These are phyloP conservation scores for Penicillium longicatenatum DNA, from an alignment of 495 filamentous ascomycete species.

Conservation along the genomic window DNA sequence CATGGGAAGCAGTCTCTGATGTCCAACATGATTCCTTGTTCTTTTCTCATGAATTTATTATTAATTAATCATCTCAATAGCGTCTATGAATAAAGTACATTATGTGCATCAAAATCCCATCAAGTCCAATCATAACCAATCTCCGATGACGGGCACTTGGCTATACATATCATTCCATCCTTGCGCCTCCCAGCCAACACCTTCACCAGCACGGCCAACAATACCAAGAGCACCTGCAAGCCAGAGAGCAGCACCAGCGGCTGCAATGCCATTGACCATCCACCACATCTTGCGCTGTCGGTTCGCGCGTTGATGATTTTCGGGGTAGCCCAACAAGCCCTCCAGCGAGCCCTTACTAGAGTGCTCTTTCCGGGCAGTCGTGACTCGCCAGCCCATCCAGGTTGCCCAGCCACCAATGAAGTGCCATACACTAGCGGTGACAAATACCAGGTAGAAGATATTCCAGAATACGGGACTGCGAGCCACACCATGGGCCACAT, in stretches of 20 bases:
- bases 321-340: constrained; percentile 38
- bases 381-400: constrained; percentile 63
- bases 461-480: constrained; percentile 64
- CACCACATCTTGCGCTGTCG: constrained; percentile 65
- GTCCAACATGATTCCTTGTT: neutral
- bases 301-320: constrained; percentile 42
- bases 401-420: constrained; percentile 79
- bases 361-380: constrained; percentile 38
- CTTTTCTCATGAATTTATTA: constrained; percentile 4
- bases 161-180: constrained; percentile 73
- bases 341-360: constrained; percentile 36
- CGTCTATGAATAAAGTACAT: constrained; percentile 8
- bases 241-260: constrained; percentile 65
- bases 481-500: constrained; percentile 83
- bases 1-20: neutral
- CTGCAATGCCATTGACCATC: constrained; percentile 63
- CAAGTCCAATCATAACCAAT: constrained; percentile 43
- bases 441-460: constrained; percentile 64
- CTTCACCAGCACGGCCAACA: constrained; percentile 69
- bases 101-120: constrained; percentile 14
- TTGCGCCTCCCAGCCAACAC: constrained; percentile 75
- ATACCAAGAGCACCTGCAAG: constrained; percentile 78
- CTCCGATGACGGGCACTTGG: constrained; percentile 52
- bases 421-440: constrained; percentile 73
- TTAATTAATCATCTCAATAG: constrained; percentile 2